phyloP scores from a whole-genome alignment of 2,329 filamentous ascomycete genomes.

The Aspergillus tamarii region DNA sequence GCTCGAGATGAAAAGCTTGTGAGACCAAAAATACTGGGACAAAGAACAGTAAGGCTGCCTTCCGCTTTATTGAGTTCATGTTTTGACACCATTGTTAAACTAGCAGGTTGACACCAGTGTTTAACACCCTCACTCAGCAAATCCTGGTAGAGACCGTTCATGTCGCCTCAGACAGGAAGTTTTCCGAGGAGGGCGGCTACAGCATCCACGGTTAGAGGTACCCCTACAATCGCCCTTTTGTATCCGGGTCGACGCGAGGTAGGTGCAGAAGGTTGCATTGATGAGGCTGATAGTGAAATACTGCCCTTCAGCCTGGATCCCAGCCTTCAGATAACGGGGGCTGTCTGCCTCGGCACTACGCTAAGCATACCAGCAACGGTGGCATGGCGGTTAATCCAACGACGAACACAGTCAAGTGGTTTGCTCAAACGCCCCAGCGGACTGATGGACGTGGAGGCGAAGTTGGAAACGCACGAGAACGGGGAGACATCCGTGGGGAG shows the following conservation, averaged over 20 bases:
- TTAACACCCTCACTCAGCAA: conserved; percentile 70
- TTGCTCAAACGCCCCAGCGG: conserved; percentile 19
- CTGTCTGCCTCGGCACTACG: conserved; percentile 29
- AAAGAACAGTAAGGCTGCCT: conserved; percentile 23
- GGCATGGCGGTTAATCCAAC: conserved; percentile 1
- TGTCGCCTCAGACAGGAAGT: conserved; percentile 50
- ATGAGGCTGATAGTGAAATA: conserved; percentile 26
- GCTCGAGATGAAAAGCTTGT: conserved; percentile 59
- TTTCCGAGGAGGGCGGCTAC: conserved; percentile 54
- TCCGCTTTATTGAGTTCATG: neutral
- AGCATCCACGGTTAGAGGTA: conserved; percentile 61
- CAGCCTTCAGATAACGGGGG: conserved; percentile 32
- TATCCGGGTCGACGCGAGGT: conserved; percentile 28
- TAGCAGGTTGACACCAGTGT: conserved; percentile 56
- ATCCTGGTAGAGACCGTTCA: conserved; percentile 59
- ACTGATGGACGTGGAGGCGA: conserved; percentile 20
- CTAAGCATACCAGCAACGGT: conserved; percentile 26
- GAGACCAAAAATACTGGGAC: conserved; percentile 16
- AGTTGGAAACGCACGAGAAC: conserved; percentile 5
- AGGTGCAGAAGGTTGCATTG: neutral
- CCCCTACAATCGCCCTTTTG: conserved; percentile 64
- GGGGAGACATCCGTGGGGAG: conserved; percentile 14
- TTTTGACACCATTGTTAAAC: neutral
- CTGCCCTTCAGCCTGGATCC: conserved; percentile 31
- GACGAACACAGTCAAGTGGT: neutral